These are phyloP conservation scores for Pascua sp. DNA, from an alignment of 1,284 basidiomycete species.

Conservation along the genomic window DNA sequence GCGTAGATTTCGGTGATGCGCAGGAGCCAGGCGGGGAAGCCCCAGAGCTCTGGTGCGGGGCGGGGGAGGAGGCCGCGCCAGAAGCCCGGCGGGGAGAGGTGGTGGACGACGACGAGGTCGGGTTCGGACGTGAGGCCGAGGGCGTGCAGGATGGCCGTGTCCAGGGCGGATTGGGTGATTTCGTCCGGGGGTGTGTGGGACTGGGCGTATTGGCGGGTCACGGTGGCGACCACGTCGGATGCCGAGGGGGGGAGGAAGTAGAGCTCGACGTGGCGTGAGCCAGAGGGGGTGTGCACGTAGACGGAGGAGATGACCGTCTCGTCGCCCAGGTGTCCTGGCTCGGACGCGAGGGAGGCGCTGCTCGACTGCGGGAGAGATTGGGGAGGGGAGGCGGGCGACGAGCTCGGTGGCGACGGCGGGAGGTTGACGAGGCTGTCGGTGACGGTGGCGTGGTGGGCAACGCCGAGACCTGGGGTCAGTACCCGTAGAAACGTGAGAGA, in stretches of 20 bases:
- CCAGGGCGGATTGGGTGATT: conserved; percentile 16
- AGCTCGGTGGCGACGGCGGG: conserved; percentile 16
- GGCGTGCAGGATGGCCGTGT: conserved; percentile 16
- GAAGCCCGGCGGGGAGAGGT: conserved; percentile 20
- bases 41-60: conserved; percentile 35
- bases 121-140: conserved; percentile 26
- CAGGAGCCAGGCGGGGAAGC: conserved; percentile 39
- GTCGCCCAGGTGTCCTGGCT: conserved; percentile 6
- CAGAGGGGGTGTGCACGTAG: conserved; percentile 12
- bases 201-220: conserved; percentile 11
- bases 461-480: conserved; percentile 2
- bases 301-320: conserved; percentile 12
- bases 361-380: not conserved
- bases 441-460: conserved; percentile 9
- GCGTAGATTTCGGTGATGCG: conserved; percentile 41
- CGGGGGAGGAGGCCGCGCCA: conserved; percentile 25
- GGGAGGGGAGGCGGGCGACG: not conserved
- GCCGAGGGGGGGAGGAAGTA: conserved; percentile 19
- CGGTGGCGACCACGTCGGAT: conserved; percentile 9
- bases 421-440: conserved; percentile 14
- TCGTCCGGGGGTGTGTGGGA: conserved; percentile 6
- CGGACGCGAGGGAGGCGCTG: not conserved
- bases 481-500: no score
- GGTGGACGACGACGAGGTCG: conserved; percentile 35
- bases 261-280: conserved; percentile 13